Percentiles rank a stretch among this genome's conserved stretches.
These are phyloP conservation scores for Phalaenopsis equestris DNA, from an alignment of 106 monocot species.

Conservation along the genomic window DNA sequence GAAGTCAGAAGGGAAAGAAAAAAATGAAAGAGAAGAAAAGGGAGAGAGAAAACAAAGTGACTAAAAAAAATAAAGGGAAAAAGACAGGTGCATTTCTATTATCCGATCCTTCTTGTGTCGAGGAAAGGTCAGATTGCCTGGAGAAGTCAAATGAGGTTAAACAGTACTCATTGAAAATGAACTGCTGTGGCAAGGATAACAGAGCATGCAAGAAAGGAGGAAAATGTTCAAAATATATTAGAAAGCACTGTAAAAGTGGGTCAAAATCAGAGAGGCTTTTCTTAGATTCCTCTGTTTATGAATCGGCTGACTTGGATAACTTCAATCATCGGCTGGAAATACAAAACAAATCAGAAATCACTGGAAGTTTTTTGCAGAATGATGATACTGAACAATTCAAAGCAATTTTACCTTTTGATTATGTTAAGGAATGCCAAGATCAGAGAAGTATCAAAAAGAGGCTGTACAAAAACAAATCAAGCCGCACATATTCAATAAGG, in stretches of 20 bases:
- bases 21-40: background rate
- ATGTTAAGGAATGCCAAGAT: background rate
- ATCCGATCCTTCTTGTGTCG: conserved; percentile 13
- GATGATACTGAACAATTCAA: conserved; percentile 5
- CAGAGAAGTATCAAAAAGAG: conserved; percentile 9
- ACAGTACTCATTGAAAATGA: conserved; percentile 12
- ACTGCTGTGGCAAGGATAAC: conserved; percentile 13
- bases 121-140: conserved; percentile 11
- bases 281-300: conserved; percentile 8
- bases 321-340: conserved; percentile 9
- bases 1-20: background rate
- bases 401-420: background rate
- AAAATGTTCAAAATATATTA: conserved; percentile 11
- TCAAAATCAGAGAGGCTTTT: conserved; percentile 8
- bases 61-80: background rate
- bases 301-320: conserved; percentile 4
- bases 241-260: conserved; percentile 14
- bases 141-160: conserved; percentile 8
- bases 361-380: conserved; percentile 9
- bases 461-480: conserved; percentile 15
- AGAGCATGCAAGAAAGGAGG: conserved; percentile 5
- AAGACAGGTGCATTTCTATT: background rate
- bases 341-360: conserved; percentile 9
- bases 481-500: conserved; percentile 5
- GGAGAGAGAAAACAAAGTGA: conserved; percentile 10